Conservation (phyloP, 2,329 filamentous ascomycete species). For the Botrytis galanthina region DNA sequence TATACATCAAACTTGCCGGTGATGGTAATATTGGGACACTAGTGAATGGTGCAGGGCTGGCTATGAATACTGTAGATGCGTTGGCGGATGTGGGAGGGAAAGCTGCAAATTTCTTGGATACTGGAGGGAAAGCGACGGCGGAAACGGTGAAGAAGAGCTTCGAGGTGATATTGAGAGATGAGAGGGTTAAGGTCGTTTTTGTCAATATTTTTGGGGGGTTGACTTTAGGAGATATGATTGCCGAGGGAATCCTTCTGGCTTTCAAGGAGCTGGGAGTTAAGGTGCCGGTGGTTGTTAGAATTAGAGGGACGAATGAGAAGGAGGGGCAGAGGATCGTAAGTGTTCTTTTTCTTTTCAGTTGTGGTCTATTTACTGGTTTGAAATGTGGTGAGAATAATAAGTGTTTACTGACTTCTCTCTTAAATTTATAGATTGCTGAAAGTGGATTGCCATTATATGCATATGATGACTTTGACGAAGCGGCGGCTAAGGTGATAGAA, state of each 20-base stretch:
- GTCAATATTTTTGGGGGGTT: conserved; percentile 68
- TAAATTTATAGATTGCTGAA: conserved; percentile 52
- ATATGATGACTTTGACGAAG: conserved; percentile 73
- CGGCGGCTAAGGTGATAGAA: conserved; percentile 63
- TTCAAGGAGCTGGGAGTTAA: conserved; percentile 65
- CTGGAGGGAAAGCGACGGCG: conserved; percentile 81
- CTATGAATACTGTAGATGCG: conserved; percentile 88
- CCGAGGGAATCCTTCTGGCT: conserved; percentile 68
- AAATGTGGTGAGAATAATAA: fast-evolving
- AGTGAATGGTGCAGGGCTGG: conserved; percentile 85
- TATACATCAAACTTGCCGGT: conserved; percentile 65
- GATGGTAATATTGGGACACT: conserved; percentile 71
- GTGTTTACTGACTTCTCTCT: neutral
- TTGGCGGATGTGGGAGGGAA: conserved; percentile 64
- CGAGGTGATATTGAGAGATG: conserved; percentile 68
- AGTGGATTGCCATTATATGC: conserved; percentile 67
- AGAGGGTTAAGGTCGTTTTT: conserved; percentile 68
- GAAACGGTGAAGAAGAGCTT: conserved; percentile 79
- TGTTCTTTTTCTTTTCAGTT: conserved; percentile 20
- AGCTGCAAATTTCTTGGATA: conserved; percentile 84
- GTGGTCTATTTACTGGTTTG: neutral
- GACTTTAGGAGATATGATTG: conserved; percentile 74
- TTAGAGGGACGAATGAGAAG: conserved; percentile 72
- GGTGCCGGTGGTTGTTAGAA: conserved; percentile 74
- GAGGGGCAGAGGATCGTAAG: conserved; percentile 62